Evolutionary conservation across 129 eudicot genomes (phyloP).

Genomic region (Tagetes erecta): DNA sequence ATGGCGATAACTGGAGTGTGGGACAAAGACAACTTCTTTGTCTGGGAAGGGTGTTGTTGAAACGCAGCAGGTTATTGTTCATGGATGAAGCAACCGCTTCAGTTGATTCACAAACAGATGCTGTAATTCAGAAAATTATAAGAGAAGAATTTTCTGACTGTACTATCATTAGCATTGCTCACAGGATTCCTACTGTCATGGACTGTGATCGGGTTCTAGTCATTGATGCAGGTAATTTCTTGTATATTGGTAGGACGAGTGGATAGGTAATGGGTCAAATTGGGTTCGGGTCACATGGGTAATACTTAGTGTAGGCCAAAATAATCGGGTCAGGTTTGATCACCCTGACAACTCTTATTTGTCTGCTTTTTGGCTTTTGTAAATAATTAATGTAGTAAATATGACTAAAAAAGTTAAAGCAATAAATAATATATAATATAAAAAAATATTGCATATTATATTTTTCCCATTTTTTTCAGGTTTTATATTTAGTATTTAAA

Average conservation of each 20-base stretch:
- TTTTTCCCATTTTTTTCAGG: too few species aligned
- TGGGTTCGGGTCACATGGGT: neutral
- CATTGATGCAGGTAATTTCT: constrained; percentile 43
- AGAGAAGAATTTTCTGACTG: constrained; percentile 78
- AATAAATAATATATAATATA: too few species aligned
- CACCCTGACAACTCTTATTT: neutral
- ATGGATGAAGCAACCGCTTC: constrained; percentile 50
- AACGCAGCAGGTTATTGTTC: constrained; percentile 38
- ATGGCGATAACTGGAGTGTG: constrained; percentile 43
- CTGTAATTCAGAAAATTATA: constrained; percentile 83
- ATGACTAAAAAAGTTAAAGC: too few species aligned
- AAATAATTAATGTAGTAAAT: neutral
- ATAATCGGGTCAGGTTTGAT: neutral
- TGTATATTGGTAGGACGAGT: neutral
- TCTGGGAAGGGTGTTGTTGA: constrained; percentile 40
- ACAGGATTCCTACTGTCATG: constrained; percentile 97
- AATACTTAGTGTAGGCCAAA: neutral
- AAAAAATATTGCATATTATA: too few species aligned
- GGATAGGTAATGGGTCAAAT: neutral
- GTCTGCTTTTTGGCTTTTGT: neutral
- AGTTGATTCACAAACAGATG: constrained; percentile 60
- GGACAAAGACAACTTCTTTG: constrained; percentile 86
- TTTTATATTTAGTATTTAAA: too few species aligned
- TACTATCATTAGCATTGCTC: constrained; percentile 97
- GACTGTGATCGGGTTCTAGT: constrained; percentile 93